Evolutionary conservation across 177 flowering plant species (phyloP).

Genomic region (Vitis hybrid): DNA sequence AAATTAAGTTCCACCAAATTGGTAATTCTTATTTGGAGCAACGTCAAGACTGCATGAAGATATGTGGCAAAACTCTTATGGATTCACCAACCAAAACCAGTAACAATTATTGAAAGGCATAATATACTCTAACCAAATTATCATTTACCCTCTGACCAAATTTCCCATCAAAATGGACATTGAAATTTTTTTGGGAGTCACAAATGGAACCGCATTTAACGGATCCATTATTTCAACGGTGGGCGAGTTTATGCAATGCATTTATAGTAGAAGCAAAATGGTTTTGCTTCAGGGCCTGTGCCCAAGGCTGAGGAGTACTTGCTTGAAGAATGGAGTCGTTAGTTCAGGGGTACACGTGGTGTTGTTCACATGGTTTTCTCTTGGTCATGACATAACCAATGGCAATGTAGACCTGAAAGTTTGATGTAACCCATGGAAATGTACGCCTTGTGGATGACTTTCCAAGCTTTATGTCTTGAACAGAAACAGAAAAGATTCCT

Average conservation of each 20-base stretch:
- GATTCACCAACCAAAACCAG: too few relatives aligned
- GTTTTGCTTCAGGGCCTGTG: slow-evolving; percentile 31
- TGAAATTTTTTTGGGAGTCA: too few relatives aligned
- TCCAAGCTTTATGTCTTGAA: slow-evolving; percentile 27
- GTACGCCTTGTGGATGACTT: slow-evolving; percentile 9
- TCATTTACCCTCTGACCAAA: too few relatives aligned
- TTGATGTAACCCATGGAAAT: too few relatives aligned
- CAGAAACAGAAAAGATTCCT: slow-evolving; percentile 40
- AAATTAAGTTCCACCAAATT: background rate
- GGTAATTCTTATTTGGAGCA: background rate
- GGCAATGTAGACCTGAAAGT: slow-evolving; percentile 11
- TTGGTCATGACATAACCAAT: slow-evolving; percentile 25
- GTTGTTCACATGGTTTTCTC: slow-evolving; percentile 50
- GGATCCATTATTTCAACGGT: slow-evolving; percentile 16
- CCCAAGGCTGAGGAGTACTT: slow-evolving; percentile 51
- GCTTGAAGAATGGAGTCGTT: slow-evolving; percentile 46
- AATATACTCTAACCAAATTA: too few relatives aligned
- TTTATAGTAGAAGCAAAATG: slow-evolving; percentile 65
- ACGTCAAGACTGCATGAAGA: slow-evolving; percentile 44
- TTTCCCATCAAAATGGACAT: too few relatives aligned
- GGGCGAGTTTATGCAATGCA: slow-evolving; percentile 55
- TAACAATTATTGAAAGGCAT: too few relatives aligned
- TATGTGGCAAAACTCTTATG: slow-evolving; percentile 32
- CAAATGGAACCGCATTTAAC: too few relatives aligned
- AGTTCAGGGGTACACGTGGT: slow-evolving; percentile 46